A percentile compares a stretch with the other conserved stretches of the same genome.
Evolutionary conservation across 2,329 filamentous ascomycete genomes (phyloP).

Genomic region (Fusarium sp.): DNA sequence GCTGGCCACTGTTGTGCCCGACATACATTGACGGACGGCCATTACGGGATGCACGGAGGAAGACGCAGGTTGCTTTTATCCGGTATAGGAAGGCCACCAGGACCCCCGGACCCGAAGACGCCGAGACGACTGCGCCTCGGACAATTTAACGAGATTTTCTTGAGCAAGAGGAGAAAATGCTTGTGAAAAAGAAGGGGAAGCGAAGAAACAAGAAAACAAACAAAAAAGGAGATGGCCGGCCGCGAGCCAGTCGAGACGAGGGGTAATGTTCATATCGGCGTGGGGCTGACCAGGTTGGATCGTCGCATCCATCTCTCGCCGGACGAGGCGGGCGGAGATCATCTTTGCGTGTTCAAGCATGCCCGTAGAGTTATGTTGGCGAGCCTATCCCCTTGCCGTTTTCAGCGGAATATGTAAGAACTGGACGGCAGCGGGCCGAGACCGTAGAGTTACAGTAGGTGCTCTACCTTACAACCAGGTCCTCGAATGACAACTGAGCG

Average conservation of each 20-base stretch:
- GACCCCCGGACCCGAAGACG: conserved; percentile 2
- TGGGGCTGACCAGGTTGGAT: conserved; percentile 22
- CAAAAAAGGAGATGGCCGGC: conserved; percentile 1
- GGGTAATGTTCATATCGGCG: conserved; percentile 15
- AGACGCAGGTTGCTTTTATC: conserved; percentile 9
- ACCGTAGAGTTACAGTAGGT: background rate
- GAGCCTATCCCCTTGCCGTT: background rate
- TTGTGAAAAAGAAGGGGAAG: background rate
- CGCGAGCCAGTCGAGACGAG: background rate
- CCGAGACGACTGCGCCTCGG: conserved; percentile 5
- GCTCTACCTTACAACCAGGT: background rate
- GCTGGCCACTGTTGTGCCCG: conserved; percentile 2
- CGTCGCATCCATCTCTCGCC: conserved; percentile 16
- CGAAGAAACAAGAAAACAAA: background rate
- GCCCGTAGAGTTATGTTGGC: conserved; percentile 8
- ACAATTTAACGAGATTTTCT: background rate
- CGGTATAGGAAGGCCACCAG: conserved; percentile 30
- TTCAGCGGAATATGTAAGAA: background rate
- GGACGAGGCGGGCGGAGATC: conserved; percentile 29
- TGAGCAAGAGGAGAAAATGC: background rate
- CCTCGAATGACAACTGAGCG: background rate
- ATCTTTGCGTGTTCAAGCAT: conserved; percentile 18
- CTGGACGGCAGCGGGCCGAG: background rate
- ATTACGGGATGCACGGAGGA: conserved; percentile 26
- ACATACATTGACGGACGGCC: conserved; percentile 5